Evolutionary conservation across 768 basidiomycete genomes (phyloP), one percentile per base, ranked within the genome.

Genomic region (Cubamyces lactineus): DNA sequence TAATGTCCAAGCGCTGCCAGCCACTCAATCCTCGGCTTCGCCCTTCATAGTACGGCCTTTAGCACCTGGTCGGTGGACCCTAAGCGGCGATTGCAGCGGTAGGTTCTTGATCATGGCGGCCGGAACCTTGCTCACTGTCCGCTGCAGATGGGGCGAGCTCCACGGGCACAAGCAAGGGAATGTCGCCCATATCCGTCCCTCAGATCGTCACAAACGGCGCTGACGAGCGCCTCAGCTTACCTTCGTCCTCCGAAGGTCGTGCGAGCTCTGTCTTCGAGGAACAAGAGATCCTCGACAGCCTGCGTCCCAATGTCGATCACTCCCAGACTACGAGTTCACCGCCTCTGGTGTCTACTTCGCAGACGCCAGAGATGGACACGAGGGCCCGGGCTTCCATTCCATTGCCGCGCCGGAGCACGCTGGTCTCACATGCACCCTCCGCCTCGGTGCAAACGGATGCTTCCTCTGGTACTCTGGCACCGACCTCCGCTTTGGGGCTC

Each of bases 221-320:
- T 23, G 21, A 47, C 23, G 46, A 23, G 12, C 48, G 12, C 3
- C 24, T 28, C 26, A 28, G 17, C 16, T 26, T 49, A 8, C 48
- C 48, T 16, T 16, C 48, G 5, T 38, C 38, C 12, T 55, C 43
- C 12, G 57, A 57, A 19, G 49, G 43, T 24, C 55, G 26, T 12
- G 42, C 42, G 15, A 57, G 55, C 54, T 62, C 61, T 17, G 28
- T 41, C 21, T 47, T 62, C 16, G 61, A 62, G 6, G 61, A 62
- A 38, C 41, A 57, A 24, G 61, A 62, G 55, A 62, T 62, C 38
- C 30, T 38, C n/a, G 19, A 34, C 26, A 38, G 46, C 5, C 39
- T 45, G 17, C 24, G 17, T 4, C 43, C 15, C 9, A 30, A 21
- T 42, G 13, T 17, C 17, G 50, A 61, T 5, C 34, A 26, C 21